These are phyloP conservation scores for Alisma plantagoaquatica DNA, from an alignment of 106 monocot species.

Conservation along the genomic window DNA sequence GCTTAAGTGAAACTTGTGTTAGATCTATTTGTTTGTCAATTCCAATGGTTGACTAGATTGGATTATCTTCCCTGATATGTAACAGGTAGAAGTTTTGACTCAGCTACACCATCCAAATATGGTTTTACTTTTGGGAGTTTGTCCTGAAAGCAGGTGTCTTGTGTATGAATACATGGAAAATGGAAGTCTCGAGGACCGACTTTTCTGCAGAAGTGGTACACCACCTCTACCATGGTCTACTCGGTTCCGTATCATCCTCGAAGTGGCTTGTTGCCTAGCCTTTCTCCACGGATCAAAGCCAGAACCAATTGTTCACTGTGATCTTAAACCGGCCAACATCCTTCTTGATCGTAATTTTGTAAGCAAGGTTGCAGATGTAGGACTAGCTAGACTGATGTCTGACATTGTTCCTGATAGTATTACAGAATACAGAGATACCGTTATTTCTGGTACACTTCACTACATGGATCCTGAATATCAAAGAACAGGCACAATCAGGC, in stretches of 20 bases:
- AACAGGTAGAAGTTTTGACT: conserved; percentile 79
- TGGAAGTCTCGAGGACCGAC: conserved; percentile 68
- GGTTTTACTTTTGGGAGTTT: conserved; percentile 65
- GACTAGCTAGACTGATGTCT: conserved; percentile 61
- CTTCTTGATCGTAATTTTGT: conserved; percentile 55
- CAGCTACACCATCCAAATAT: conserved; percentile 77
- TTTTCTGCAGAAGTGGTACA: conserved; percentile 28
- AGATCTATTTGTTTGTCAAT: no score
- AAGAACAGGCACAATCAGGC: conserved; percentile 67
- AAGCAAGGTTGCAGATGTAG: conserved; percentile 86
- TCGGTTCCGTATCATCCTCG: conserved; percentile 59
- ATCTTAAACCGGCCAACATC: conserved; percentile 87
- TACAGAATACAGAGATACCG: conserved; percentile 83
- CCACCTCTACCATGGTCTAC: conserved; percentile 55
- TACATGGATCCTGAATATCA: conserved; percentile 96
- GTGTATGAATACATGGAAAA: conserved; percentile 92
- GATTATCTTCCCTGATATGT: no score
- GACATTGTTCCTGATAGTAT: conserved; percentile 58
- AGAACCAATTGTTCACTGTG: conserved; percentile 83
- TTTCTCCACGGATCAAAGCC: conserved; percentile 74
- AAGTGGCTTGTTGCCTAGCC: conserved; percentile 70
- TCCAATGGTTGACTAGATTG: no score
- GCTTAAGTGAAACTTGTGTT: no score
- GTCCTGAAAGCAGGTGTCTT: conserved; percentile 61
- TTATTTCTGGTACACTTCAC: conserved; percentile 57